Base-by-base conservation (phyloP, 148 eudicot genomes). In the Silene latifolia region DNA sequence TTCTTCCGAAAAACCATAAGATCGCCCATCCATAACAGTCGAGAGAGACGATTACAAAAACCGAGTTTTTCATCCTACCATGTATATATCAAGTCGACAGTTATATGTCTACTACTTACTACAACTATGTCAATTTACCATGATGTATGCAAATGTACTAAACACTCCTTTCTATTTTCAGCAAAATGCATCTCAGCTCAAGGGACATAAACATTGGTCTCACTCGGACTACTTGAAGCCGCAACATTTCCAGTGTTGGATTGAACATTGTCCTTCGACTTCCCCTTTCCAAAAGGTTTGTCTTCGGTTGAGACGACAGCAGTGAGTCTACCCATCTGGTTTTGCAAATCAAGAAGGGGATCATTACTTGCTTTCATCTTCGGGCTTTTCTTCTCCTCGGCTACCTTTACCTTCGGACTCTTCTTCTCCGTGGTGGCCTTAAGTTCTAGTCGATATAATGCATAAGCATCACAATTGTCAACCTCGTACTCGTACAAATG, bases 401-500 rank as follows among this genome's bases (percentile, higher is more conserved):
- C 83, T 24, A 73, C 78, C 63, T 83, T 70, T 6, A 70, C 21
- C 76, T 85, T 85, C 0, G 86, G 88, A 58, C 80, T 83, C 80
- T 80, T 82, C 84, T 80, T 85, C 60, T 72, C 82, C 25, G 70
- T 82, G 56, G 71, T 80, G 19, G 67, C 82, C 68, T 83, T 82
- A 1, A 85, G 77, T 78, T 85, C 88, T 27, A 82, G 72, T 14
- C 88, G 85, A 70, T 85, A 85, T 70, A 85, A 71, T 32, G 88
- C 88, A 78, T 56, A 80, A 1, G 48, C 60, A 46, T 76, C 61
- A 39, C 77, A 85, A 67, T 80, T 76, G 57, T 80, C 77, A 23
- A 85, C 72, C 78, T 85, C 86, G 57, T 85, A 85, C 57, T 85
- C 88, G 72, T 63, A 85, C 71, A 85, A 73, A 80, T 85, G 86